These are phyloP conservation scores for Nicotiana benthamiana DNA, from an alignment of 257 asterid genomes.

Conservation along the genomic window DNA sequence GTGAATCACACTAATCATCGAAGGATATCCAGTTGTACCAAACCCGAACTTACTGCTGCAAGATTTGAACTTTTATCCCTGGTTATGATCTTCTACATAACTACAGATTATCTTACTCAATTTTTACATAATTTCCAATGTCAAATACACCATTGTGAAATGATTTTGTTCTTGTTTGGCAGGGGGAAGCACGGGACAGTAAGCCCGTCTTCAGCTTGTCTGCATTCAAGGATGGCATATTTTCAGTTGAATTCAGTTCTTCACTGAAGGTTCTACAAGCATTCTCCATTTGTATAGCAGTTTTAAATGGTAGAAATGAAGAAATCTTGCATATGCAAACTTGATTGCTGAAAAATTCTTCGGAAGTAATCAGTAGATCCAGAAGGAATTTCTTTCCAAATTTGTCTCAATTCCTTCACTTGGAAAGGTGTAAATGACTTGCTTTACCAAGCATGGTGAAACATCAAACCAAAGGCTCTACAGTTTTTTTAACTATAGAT, in stretches of 20 bases:
- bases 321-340: conserved; percentile 15
- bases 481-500: conserved; percentile 6
- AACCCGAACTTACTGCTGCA: conserved; percentile 20
- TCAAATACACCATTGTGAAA: background rate
- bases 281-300: conserved; percentile 52
- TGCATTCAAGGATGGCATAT: conserved; percentile 53
- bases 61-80: conserved; percentile 47
- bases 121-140: background rate
- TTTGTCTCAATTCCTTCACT: conserved; percentile 35
- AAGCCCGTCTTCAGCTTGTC: conserved; percentile 36
- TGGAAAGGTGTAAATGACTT: conserved; percentile 35
- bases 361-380: conserved; percentile 20
- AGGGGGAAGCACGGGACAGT: conserved; percentile 38
- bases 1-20: conserved; percentile 10
- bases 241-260: conserved; percentile 54
- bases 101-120: background rate
- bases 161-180: conserved; percentile 4
- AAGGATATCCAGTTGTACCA: conserved; percentile 16
- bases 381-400: conserved; percentile 23
- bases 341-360: conserved; percentile 12
- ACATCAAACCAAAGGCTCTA: conserved; percentile 2
- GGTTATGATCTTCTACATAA: conserved; percentile 28
- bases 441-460: background rate
- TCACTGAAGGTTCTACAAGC: conserved; percentile 55
- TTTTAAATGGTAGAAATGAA: conserved; percentile 30